Percentiles rank a stretch among this genome's conserved stretches.
phyloP scores from a whole-genome alignment of 2,329 filamentous ascomycete species.

The Xylariaceae sp. region DNA sequence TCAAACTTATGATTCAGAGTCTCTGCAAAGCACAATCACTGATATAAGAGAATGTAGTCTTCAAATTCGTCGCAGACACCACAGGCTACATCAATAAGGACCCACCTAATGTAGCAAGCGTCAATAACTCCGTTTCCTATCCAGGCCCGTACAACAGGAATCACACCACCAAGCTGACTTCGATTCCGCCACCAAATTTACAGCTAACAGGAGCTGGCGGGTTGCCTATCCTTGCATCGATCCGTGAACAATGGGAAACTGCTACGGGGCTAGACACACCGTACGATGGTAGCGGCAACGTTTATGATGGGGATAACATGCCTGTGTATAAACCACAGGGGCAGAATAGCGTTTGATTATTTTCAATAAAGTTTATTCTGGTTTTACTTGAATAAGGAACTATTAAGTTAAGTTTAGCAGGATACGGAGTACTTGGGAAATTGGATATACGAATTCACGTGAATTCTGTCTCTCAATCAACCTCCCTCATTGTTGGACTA shows the following conservation, averaged over 20 bases:
- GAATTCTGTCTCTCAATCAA: too few relatives aligned
- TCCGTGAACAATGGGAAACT: constrained; percentile 39
- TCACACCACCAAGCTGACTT: constrained; percentile 35
- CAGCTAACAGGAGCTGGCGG: constrained; percentile 48
- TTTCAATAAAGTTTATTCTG: background rate
- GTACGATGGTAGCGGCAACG: constrained; percentile 49
- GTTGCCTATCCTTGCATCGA: constrained; percentile 39
- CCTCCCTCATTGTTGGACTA: too few relatives aligned
- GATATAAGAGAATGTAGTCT: constrained; percentile 43
- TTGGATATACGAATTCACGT: too few relatives aligned
- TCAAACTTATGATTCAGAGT: background rate
- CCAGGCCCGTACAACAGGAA: constrained; percentile 43
- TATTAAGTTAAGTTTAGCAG: too few relatives aligned
- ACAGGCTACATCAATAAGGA: constrained; percentile 56
- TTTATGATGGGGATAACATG: constrained; percentile 45
- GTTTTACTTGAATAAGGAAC: too few relatives aligned
- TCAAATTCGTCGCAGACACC: constrained; percentile 58
- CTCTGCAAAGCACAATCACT: background rate
- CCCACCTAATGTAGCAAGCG: constrained; percentile 38
- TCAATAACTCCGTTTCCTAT: constrained; percentile 48
- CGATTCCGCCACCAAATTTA: constrained; percentile 46
- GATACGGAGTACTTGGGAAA: too few relatives aligned
- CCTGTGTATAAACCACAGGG: constrained; percentile 44
- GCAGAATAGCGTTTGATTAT: constrained; percentile 14
- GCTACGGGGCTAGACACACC: constrained; percentile 39